Evolutionary conservation across 2,329 filamentous ascomycete species (phyloP), one percentile per base, ranked within the genome.

Genomic region (Pseudogymnoascus sp.): DNA sequence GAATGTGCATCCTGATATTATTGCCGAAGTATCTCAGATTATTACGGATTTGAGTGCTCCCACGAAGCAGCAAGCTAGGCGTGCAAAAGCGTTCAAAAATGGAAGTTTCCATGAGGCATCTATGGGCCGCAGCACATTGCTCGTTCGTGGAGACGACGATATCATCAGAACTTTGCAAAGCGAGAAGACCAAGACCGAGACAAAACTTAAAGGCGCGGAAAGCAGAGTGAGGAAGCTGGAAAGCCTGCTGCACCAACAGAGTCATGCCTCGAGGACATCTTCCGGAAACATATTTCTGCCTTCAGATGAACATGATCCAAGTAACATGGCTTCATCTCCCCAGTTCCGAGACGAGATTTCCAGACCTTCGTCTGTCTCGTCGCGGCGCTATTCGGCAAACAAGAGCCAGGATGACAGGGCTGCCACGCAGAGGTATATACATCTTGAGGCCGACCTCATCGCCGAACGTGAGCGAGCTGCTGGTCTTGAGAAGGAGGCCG

Each of bases 1-100:
- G 26, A 84, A 87, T 62, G 83, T 84, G 0, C 86, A 93, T 64
- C 78, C 85, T 4, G 79, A 80, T 1, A 79, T 93, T 65, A 79
- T 91, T 1, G 81, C 86, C 10, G 90, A 96, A 61, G 81, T 97
- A 36, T 79, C 81, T 3, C 90, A 91, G 71, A 83, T 92, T 16
- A 83, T 96, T 65, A 86, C 87, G 66, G 92, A 96, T 62, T 80
- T 97, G 12, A 87, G 87, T 72, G 85, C 83, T 63, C 92, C 93
- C 2, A 95, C 91, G 0, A 91, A 89, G 69, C 91, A 95, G 73
- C 93, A 96, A 72, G 85, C 87, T 66, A 93, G 91, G 75, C 86
- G 91, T 64, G 85, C 95, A 5, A 96, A 93, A 74, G 92, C 91
- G 4, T 97, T 99, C 79, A 97, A 97, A 73, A 95, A 96, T 72